Conservation (phyloP, 2,329 filamentous ascomycete species). For the Hymenoscyphus fructigenus region DNA sequence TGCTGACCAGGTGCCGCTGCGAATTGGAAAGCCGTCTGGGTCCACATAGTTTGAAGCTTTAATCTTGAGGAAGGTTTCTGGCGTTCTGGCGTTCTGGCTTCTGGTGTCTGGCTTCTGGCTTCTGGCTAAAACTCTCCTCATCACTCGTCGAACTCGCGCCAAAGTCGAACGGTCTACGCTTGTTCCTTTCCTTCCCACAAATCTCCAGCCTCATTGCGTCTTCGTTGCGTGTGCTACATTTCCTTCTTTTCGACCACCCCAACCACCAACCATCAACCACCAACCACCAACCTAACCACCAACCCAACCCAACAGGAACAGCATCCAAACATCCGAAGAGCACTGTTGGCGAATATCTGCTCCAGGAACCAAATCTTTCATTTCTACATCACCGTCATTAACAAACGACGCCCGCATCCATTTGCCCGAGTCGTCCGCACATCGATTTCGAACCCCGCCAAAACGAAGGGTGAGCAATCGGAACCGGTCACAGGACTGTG, state of each 20-base stretch:
- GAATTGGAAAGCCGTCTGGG: conserved; percentile 3
- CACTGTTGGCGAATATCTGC: background rate
- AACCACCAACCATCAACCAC: no score
- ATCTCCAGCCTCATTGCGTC: background rate
- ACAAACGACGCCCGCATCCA: conserved; percentile 5
- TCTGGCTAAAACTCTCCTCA: conserved; percentile 1
- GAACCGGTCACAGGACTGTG: conserved; percentile 8
- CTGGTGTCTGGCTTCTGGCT: background rate
- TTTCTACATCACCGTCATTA: background rate
- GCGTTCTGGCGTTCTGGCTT: background rate
- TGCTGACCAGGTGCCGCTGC: background rate
- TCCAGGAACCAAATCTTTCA: background rate
- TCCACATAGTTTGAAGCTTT: conserved; percentile 3
- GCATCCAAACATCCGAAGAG: background rate
- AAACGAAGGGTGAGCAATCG: conserved; percentile 3
- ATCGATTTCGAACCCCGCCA: conserved; percentile 2
- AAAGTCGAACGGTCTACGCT: background rate
- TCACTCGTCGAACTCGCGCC: background rate
- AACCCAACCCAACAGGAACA: background rate
- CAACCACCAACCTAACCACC: no score
- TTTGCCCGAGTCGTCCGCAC: conserved; percentile 1
- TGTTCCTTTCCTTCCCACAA: background rate
- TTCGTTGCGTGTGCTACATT: background rate
- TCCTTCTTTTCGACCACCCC: background rate
- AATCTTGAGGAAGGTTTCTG: conserved; percentile 1